phyloP scores from a whole-genome alignment of 2,329 filamentous ascomycete genomes.

The Aspergillus pseudoglaucus region DNA sequence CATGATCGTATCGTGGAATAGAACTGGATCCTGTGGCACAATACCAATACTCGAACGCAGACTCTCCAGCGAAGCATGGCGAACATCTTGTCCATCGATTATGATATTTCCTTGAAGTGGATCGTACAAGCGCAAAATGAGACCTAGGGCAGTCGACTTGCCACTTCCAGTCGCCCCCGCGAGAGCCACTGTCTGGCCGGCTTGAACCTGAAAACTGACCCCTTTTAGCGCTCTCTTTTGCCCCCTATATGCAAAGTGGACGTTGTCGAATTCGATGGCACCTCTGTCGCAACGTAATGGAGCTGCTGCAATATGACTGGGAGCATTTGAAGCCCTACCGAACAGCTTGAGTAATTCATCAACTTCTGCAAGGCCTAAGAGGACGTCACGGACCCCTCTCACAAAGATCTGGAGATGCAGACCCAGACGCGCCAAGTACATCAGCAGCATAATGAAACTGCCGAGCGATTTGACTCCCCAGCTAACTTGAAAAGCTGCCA shows the following conservation, averaged over 20 bases:
- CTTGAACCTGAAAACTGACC: conserved; percentile 42
- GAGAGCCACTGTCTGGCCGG: conserved; percentile 48
- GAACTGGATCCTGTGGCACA: conserved; percentile 57
- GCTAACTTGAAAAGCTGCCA: conserved; percentile 50
- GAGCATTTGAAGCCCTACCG: conserved; percentile 41
- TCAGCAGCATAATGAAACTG: conserved; percentile 58
- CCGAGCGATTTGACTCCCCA: conserved; percentile 48
- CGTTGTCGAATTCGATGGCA: conserved; percentile 44
- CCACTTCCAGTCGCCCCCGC: conserved; percentile 55
- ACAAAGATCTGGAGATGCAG: conserved; percentile 47
- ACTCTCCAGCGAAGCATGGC: conserved; percentile 52
- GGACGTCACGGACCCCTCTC: conserved; percentile 44
- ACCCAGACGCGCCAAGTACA: conserved; percentile 55
- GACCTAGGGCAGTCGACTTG: conserved; percentile 51
- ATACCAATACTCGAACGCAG: conserved; percentile 55
- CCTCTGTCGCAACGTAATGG: conserved; percentile 37
- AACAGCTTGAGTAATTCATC: conserved; percentile 48
- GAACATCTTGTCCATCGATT: conserved; percentile 53
- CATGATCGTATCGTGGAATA: conserved; percentile 60
- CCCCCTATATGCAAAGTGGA: conserved; percentile 48
- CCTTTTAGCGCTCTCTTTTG: conserved; percentile 43
- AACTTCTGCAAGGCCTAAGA: conserved; percentile 55
- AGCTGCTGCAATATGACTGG: conserved; percentile 30
- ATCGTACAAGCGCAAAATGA: conserved; percentile 52
- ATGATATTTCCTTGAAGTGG: conserved; percentile 42